Percentiles rank a stretch among this genome's conserved stretches.
Conservation (phyloP, 2,329 filamentous ascomycete genomes). For the Lasiodiplodia sp. region DNA sequence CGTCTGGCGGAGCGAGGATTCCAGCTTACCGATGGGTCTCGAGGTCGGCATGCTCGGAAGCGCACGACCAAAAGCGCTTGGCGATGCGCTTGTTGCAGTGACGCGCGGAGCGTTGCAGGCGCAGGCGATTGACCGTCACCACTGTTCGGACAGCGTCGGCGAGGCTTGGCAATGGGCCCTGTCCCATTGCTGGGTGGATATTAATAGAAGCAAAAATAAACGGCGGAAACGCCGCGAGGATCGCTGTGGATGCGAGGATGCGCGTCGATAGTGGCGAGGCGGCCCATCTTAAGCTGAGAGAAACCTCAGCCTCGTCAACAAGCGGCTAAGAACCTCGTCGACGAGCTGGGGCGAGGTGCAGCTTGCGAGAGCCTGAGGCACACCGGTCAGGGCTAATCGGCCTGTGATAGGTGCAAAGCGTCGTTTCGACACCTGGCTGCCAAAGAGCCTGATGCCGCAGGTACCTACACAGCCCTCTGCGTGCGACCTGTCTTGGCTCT, state of each 20-base stretch:
- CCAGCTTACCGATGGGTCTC: background rate
- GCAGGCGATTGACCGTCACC: background rate
- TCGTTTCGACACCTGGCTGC: constrained; percentile 16
- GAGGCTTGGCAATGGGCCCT: constrained; percentile 4
- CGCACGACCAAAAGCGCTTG: background rate
- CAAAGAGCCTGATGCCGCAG: constrained; percentile 9
- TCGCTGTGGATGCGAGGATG: constrained; percentile 13
- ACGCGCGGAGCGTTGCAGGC: constrained; percentile 12
- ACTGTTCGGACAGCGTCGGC: background rate
- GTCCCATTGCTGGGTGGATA: background rate
- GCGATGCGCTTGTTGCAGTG: constrained; percentile 2
- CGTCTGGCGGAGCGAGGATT: constrained; percentile 3
- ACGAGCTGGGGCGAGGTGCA: background rate
- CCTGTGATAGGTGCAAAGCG: constrained; percentile 9
- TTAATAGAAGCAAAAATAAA: constrained; percentile 14
- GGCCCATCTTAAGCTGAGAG: constrained; percentile 10
- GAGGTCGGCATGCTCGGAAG: constrained; percentile 2
- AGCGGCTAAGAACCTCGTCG: background rate
- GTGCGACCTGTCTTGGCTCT: background rate
- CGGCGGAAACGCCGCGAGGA: background rate
- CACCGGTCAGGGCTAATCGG: constrained; percentile 18
- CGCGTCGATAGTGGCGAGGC: constrained; percentile 17
- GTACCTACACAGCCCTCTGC: constrained; percentile 14
- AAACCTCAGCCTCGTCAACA: constrained; percentile 13
- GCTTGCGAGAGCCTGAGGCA: background rate